Evolutionary conservation across 768 basidiomycete species (phyloP), one percentile per base, ranked within the genome.

Genomic region (Phallus indusiatus): DNA sequence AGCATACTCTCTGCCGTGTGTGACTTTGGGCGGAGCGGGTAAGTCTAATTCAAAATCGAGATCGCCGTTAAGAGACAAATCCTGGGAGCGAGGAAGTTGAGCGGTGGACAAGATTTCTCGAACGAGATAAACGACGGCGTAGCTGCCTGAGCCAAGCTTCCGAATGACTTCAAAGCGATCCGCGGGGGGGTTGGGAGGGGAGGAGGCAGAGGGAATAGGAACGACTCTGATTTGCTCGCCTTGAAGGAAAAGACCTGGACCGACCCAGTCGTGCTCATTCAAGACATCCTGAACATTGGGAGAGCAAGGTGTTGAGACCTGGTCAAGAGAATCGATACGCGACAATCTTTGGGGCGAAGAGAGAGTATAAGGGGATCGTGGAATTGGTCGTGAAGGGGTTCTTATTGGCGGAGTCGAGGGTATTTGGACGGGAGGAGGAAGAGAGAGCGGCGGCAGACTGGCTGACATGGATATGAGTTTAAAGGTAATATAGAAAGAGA

Each of bases 71-170:
- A 53, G 33, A 14, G 56, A 53, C 2, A 47, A 35, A 1, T 61
- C 56, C 35, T 49, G 47, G 61, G 48, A 24, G n/a, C 36, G 18
- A 14, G 48, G 33, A 10, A 7, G 48, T 9, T 49, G 47, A 18
- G 28, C 12, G 48, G 22, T 22, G 49, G 47, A 28, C 24, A 79
- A 64, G 36, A 88, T 79, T 71, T 90, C 87, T 51, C 83, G 82
- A 24, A 96, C 94, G 61, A 92, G 85, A 70, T 96, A 97, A 57
- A 96, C 94, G 66, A 93, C 88, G 16, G 94, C 94, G 69, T 95
- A 96, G 62, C 86, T 88, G 65, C 94, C 94, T 0, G 88, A 84
- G 53, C 94, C 94, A 55, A 95, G 82, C 62, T 82, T 83, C 59
- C 88, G 77, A 64, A 94, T 81, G 69, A 97, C 92, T 74, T 92